Percentiles rank a stretch among this genome's conserved stretches.
Conservation (phyloP, 345 rosid genomes). For the Kandelia obovata region DNA sequence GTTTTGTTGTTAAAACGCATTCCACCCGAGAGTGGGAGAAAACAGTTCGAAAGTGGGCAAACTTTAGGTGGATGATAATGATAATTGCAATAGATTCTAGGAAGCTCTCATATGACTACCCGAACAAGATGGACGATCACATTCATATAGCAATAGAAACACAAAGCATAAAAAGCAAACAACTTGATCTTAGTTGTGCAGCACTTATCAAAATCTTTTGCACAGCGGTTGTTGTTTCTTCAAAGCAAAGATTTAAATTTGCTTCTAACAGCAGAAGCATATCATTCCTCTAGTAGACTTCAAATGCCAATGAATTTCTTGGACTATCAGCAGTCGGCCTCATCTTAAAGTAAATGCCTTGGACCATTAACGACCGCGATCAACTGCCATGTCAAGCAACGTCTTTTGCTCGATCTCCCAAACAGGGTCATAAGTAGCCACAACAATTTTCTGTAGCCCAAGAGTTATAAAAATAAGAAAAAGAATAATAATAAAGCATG, state of each 20-base stretch:
- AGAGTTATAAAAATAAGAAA: neutral
- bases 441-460: neutral
- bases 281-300: neutral
- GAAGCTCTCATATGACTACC: no score
- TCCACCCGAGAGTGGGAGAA: neutral
- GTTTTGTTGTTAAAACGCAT: no score
- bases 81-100: neutral
- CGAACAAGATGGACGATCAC: no score
- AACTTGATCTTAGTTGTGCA: no score
- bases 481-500: no score
- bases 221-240: no score
- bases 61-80: no score
- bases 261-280: neutral
- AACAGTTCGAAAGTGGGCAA: no score
- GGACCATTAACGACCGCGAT: slow-evolving; percentile 87
- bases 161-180: no score
- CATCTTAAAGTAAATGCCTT: slow-evolving; percentile 44
- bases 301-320: no score
- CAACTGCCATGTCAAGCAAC: slow-evolving; percentile 82
- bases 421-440: slow-evolving; percentile 53
- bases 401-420: slow-evolving; percentile 97
- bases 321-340: neutral
- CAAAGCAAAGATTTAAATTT: neutral
- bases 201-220: no score
- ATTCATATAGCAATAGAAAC: no score